These are phyloP conservation scores for Eucalyptus pauciflora DNA, from an alignment of 345 rosid genomes.

Conservation along the genomic window DNA sequence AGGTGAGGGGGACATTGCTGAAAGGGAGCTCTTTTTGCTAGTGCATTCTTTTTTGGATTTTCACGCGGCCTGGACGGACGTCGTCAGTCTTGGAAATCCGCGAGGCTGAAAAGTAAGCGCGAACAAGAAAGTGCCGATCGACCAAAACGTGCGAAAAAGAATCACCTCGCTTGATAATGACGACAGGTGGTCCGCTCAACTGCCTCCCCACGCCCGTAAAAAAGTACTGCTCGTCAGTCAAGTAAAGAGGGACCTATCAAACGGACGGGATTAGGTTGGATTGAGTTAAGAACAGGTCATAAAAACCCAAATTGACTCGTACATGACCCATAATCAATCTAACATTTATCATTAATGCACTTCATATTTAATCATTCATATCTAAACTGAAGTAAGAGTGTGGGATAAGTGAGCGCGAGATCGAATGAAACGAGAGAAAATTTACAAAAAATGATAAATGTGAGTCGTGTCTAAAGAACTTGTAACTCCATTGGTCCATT, in stretches of 20 bases:
- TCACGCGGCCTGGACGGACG: background rate
- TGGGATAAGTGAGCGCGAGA: accelerated
- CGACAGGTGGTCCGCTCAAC: background rate
- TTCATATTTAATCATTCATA: no score
- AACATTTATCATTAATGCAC: no score
- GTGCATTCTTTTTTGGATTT: background rate
- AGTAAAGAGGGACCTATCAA: background rate
- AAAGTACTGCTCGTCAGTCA: background rate
- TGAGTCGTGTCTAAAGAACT: no score
- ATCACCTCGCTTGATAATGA: background rate
- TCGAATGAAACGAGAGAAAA: accelerated
- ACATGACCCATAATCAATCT: no score
- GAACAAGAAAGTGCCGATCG: background rate
- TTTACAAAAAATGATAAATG: accelerated
- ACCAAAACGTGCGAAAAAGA: background rate
- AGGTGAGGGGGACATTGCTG: background rate
- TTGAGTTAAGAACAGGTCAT: no score
- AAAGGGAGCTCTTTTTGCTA: background rate
- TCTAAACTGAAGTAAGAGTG: no score
- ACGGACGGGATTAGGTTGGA: no score
- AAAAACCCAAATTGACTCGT: no score
- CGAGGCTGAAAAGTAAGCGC: background rate
- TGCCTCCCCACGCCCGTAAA: background rate
- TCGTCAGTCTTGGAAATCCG: background rate
- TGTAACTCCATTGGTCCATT: no score